Evolutionary conservation across 1,284 basidiomycete genomes (phyloP).

Genomic region (Apiotrichum montevideense): DNA sequence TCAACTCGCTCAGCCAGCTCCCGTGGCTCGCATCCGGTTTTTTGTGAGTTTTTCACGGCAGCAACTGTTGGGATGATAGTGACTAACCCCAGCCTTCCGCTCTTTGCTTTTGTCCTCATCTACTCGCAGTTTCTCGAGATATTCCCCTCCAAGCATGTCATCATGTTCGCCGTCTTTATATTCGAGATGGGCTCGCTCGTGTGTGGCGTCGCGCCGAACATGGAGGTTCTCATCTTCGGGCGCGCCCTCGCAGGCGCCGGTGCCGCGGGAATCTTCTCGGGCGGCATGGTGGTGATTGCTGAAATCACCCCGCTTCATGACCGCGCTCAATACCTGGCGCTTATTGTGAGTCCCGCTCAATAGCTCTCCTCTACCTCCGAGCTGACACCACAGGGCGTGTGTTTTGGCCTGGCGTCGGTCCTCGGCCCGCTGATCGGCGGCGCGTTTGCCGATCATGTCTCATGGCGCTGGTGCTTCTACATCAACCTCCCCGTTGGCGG

Average conservation of each 20-base stretch:
- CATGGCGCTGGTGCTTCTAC: conserved; percentile 45
- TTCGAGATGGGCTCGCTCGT: conserved; percentile 53
- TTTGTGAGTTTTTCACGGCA: conserved; percentile 24
- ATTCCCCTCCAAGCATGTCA: conserved; percentile 47
- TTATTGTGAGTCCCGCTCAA: conserved; percentile 12
- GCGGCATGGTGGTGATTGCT: conserved; percentile 42
- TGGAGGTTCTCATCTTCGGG: conserved; percentile 50
- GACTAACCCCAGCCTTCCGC: conserved; percentile 31
- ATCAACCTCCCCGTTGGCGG: conserved; percentile 44
- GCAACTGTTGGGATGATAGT: background rate
- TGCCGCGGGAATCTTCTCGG: conserved; percentile 51
- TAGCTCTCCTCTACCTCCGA: background rate
- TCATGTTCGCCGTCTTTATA: conserved; percentile 48
- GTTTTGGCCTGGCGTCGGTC: conserved; percentile 47
- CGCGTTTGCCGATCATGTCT: conserved; percentile 47
- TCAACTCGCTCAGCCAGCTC: conserved; percentile 48
- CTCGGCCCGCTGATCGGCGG: conserved; percentile 49
- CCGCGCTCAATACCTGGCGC: conserved; percentile 34
- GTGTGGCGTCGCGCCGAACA: conserved; percentile 52
- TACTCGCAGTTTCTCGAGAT: conserved; percentile 46
- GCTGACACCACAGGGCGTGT: conserved; percentile 16
- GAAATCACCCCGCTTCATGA: conserved; percentile 40
- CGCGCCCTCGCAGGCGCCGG: conserved; percentile 52
- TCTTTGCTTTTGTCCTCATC: conserved; percentile 45
- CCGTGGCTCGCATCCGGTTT: conserved; percentile 46